Percentiles rank a stretch among this genome's conserved stretches.
These are phyloP conservation scores for Ramalina peruviana DNA, from an alignment of 495 filamentous ascomycete species.

Conservation along the genomic window DNA sequence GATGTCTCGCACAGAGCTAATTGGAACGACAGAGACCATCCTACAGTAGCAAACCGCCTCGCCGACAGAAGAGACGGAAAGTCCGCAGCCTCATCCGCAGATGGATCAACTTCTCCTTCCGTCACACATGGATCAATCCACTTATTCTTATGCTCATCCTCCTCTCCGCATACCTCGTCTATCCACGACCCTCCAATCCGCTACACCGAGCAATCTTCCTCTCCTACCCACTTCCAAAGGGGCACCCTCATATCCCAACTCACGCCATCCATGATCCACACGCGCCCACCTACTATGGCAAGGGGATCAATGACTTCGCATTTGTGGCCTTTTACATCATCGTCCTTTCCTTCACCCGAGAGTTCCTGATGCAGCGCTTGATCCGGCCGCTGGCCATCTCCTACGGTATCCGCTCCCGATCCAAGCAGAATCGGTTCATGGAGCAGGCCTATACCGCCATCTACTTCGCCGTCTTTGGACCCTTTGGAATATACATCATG, in stretches of 20 bases:
- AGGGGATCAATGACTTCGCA: constrained; percentile 69
- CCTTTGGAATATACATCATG: constrained; percentile 88
- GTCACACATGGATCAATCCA: constrained; percentile 72
- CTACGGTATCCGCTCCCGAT: constrained; percentile 54
- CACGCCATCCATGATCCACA: constrained; percentile 30
- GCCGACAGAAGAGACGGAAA: constrained; percentile 35
- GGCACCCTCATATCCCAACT: constrained; percentile 25
- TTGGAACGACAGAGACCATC: constrained; percentile 5
- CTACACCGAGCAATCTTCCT: constrained; percentile 82
- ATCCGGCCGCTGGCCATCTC: constrained; percentile 64
- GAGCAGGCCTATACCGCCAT: constrained; percentile 96
- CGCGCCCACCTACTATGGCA: constrained; percentile 67
- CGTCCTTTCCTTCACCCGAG: constrained; percentile 81
- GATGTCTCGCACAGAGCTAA: not conserved
- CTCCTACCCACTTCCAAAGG: constrained; percentile 61
- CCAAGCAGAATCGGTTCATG: constrained; percentile 88
- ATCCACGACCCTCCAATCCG: constrained; percentile 71
- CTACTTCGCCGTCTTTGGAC: constrained; percentile 79
- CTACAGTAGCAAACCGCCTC: constrained; percentile 21
- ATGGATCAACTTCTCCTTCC: constrained; percentile 49
- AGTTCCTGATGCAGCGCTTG: constrained; percentile 91
- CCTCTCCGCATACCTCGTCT: constrained; percentile 54
- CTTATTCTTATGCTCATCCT: constrained; percentile 53
- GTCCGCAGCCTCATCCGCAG: constrained; percentile 49
- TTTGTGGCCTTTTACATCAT: constrained; percentile 87